Evolutionary conservation across 345 rosid species (phyloP).

Genomic region (Cardamine occulta): DNA sequence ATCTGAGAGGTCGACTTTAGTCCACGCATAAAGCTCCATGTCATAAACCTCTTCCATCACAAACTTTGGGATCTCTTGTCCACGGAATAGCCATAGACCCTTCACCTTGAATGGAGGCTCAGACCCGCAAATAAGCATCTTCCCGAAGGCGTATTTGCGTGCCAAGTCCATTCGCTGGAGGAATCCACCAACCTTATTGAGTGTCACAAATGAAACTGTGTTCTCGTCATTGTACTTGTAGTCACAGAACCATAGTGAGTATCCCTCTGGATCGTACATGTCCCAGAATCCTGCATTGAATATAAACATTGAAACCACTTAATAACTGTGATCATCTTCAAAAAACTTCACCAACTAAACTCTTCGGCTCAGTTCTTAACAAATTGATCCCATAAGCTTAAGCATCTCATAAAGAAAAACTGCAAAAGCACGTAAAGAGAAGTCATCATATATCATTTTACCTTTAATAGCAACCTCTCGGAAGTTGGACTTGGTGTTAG

Average conservation of each 20-base stretch:
- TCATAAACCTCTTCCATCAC: conserved; percentile 80
- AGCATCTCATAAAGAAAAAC: neutral
- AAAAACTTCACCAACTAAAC: neutral
- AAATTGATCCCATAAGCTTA: neutral
- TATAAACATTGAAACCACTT: neutral
- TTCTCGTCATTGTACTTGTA: conserved; percentile 97
- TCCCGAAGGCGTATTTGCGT: conserved; percentile 93
- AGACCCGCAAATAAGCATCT: conserved; percentile 76
- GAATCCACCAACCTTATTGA: conserved; percentile 96
- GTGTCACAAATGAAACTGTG: conserved; percentile 81
- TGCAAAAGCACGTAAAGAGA: neutral
- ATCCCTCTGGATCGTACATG: conserved; percentile 96
- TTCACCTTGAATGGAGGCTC: conserved; percentile 78
- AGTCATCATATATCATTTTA: conserved; percentile 26
- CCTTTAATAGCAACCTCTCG: conserved; percentile 97
- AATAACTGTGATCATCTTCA: neutral
- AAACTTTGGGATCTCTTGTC: conserved; percentile 76
- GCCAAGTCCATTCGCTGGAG: conserved; percentile 95
- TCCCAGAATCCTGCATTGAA: conserved; percentile 87
- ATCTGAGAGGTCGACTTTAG: conserved; percentile 68
- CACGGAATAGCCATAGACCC: conserved; percentile 95
- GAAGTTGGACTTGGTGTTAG: conserved; percentile 92
- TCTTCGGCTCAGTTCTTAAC: neutral
- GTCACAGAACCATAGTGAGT: conserved; percentile 95
- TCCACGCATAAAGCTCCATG: conserved; percentile 94